Base-by-base conservation (phyloP, 768 basidiomycete species). In the Lyophyllum semitale region DNA sequence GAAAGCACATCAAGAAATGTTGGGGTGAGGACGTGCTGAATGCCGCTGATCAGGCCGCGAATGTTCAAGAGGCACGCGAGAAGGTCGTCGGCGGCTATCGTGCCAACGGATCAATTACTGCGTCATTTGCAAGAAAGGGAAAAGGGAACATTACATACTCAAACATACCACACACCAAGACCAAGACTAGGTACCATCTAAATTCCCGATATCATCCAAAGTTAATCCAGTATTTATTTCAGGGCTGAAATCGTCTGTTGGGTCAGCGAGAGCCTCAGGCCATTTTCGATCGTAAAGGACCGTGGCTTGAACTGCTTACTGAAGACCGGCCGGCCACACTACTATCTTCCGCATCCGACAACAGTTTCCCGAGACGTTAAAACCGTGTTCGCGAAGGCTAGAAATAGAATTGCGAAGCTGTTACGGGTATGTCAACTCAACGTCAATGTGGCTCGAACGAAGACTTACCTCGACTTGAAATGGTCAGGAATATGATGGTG, bases 361-460 rank as follows among this genome's bases (percentile, higher is more conserved):
- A 77, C 69, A 0, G 64, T 78, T 0, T 66, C 63, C 0, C 55
- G 60, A 3, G 72, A 76, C 49, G 60, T 69, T 0, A 53, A 66
- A 38, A 13, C 48, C 0, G 65, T 74, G 0, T 78, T 75, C 51
- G 50, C n/a, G 1, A 17, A 45, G 2, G 51, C 52, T 3, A 38
- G 58, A 0, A 22, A 66, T 9, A 30, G 59, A 1, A 65, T 76
- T 25, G 63, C 68, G 8, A 66, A 65, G 46, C 65, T 70, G 55
- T 47, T 71, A 8, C 43, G 59, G 51, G 65, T 70, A 40, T 51
- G 59, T 46, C 20, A 26, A 49, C 11, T 12, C 2, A 17, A 3
- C 20, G 25, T 18, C 20, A n/a, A 27, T 15, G 30, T 40, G n/a
- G n/a, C 22, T 25, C 3, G 48, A 32, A 13, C 50, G 11, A n/a